phyloP scores from a whole-genome alignment of 768 basidiomycete genomes.

The Tulasnella sp. region DNA sequence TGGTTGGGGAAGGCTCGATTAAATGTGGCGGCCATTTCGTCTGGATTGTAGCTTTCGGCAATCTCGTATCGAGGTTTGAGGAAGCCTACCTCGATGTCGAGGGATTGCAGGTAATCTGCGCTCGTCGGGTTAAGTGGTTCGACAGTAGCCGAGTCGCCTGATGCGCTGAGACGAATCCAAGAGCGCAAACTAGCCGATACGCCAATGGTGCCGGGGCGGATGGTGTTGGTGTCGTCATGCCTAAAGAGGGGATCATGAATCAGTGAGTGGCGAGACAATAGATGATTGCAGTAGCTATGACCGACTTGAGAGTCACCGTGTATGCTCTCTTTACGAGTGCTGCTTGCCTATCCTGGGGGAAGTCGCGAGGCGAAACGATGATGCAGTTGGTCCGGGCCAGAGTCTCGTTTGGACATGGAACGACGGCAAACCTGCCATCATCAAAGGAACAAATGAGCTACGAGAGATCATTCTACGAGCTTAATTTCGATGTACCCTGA shows the following conservation, averaged over 20 bases:
- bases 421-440: constrained; percentile 50
- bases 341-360: constrained; percentile 59
- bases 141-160: constrained; percentile 71
- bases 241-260: constrained; percentile 41
- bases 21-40: constrained; percentile 77
- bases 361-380: constrained; percentile 75
- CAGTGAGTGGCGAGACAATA: background rate
- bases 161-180: constrained; percentile 82
- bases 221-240: constrained; percentile 69
- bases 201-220: constrained; percentile 56
- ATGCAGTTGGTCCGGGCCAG: constrained; percentile 79
- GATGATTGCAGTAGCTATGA: background rate
- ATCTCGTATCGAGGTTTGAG: constrained; percentile 51
- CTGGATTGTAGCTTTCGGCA: constrained; percentile 72
- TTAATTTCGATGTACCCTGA: background rate
- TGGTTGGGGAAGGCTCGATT: constrained; percentile 68
- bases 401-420: constrained; percentile 55
- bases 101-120: constrained; percentile 64
- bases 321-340: constrained; percentile 69
- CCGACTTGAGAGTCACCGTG: constrained; percentile 70
- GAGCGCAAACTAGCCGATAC: constrained; percentile 73
- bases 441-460: background rate
- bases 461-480: background rate
- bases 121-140: constrained; percentile 40
- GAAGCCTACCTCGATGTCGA: constrained; percentile 79